These are phyloP conservation scores for Biancaea sappan DNA, from an alignment of 306 rosid species.

Conservation along the genomic window DNA sequence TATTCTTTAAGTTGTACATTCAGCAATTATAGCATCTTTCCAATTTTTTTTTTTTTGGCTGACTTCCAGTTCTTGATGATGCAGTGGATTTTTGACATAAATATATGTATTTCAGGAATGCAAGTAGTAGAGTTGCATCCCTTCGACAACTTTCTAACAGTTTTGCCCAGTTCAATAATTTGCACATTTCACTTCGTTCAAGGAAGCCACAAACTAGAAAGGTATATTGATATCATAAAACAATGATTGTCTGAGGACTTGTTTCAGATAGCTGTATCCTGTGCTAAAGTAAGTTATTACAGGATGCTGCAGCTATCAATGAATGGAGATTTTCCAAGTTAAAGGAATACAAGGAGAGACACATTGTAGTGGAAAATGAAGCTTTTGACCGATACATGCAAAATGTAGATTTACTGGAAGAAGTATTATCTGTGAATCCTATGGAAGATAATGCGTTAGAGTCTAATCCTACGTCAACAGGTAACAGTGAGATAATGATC, in stretches of 20 bases:
- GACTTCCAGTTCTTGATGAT: background rate
- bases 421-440: slow-evolving; percentile 68
- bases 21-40: background rate
- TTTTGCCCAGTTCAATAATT: slow-evolving; percentile 63
- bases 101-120: slow-evolving; percentile 49
- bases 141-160: slow-evolving; percentile 62
- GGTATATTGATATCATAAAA: slow-evolving; percentile 10
- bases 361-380: slow-evolving; percentile 65
- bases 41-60: too few species aligned
- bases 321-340: slow-evolving; percentile 76
- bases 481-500: slow-evolving; percentile 47
- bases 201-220: slow-evolving; percentile 50
- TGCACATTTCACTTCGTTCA: slow-evolving; percentile 54
- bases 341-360: slow-evolving; percentile 54
- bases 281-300: slow-evolving; percentile 38
- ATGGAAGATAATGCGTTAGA: slow-evolving; percentile 42
- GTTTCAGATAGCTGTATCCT: background rate
- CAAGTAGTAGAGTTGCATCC: slow-evolving; percentile 59
- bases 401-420: slow-evolving; percentile 75
- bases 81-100: background rate
- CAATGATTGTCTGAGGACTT: background rate
- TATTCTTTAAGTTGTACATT: background rate
- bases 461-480: slow-evolving; percentile 43
- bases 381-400: slow-evolving; percentile 90
- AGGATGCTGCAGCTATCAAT: slow-evolving; percentile 68